Evolutionary conservation across 305 asterid genomes (phyloP), one percentile per base, ranked within the genome.

Genomic region (Stenogyne calaminthoides): DNA sequence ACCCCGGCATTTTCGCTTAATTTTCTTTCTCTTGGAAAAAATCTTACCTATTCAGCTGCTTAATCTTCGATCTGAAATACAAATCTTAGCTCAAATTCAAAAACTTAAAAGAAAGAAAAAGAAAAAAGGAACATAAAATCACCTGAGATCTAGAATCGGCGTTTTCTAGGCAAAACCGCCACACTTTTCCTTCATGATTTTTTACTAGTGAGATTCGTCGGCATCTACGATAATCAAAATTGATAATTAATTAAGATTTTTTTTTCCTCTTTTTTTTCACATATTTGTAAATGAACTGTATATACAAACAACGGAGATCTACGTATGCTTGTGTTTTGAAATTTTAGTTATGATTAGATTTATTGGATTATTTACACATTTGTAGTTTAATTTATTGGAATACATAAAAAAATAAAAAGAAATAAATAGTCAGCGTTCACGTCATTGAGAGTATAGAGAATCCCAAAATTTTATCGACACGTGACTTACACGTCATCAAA

Each of bases 1-100:
- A 91, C 74, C 87, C 86, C 83, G 97, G 91, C 97, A 91, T 94
- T 81, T 76, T 81, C 83, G 15, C 75, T 36, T 8, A n/a, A n/a
- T 3, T 57, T 22, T n/a, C 18, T 25, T 60, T 36, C 64, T 7
- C 57, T 6, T 1, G 29, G 4, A 10, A 29, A 61, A 81, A 57
- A 74, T 22, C 73, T 67, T 3, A n/a, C 74, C 32, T 58, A 69
- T 63, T 15, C 71, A 78, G 74, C 83, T 32, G 61, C 61, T 64
- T 22, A 49, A 34, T n/a, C 46, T 18, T 29, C 87, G 87, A 86
- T 85, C 88, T 69, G 80, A 80, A 63, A 44, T 49, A 19, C 40
- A 56, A 70, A 47, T 32, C 34, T 55, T 11, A 49, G 25, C 52
- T 36, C 42, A 40, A 71, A 65, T 37, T 18, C 12, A 59, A 69